These are phyloP conservation scores for Umbelopsis vinacea DNA, from an alignment of 192 early-diverging fungal genomes.

Conservation along the genomic window DNA sequence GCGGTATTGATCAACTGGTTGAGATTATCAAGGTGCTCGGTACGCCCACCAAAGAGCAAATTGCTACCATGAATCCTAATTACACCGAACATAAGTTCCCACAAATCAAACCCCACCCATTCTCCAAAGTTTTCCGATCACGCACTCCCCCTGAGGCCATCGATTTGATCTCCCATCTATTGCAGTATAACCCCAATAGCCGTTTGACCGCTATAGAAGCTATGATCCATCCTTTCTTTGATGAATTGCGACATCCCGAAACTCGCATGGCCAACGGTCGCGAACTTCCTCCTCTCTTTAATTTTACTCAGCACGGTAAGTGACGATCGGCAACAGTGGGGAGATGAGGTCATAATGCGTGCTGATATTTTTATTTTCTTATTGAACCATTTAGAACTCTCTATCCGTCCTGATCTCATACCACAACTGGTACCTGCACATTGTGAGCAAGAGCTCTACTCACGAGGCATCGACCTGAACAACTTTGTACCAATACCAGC, in stretches of 20 bases:
- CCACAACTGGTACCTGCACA: constrained; percentile 83
- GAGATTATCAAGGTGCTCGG: constrained; percentile 99
- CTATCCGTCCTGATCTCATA: constrained; percentile 84
- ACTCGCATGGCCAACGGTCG: constrained; percentile 83
- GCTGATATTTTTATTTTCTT: too few relatives aligned
- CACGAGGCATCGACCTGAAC: constrained; percentile 37
- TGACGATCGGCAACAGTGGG: background rate
- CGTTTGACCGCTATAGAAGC: constrained; percentile 89
- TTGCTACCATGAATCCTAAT: constrained; percentile 96
- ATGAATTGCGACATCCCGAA: constrained; percentile 88
- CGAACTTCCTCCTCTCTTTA: constrained; percentile 88
- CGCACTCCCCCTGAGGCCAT: constrained; percentile 85
- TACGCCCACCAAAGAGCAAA: constrained; percentile 95
- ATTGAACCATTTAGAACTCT: constrained; percentile 69
- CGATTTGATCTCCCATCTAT: constrained; percentile 80
- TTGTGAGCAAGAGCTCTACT: constrained; percentile 50
- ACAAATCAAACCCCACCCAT: constrained; percentile 93
- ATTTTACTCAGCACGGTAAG: constrained; percentile 81
- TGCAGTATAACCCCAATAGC: constrained; percentile 89
- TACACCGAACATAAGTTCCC: constrained; percentile 99
- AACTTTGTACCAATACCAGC: constrained; percentile 68
- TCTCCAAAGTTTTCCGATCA: constrained; percentile 88
- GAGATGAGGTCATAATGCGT: too few relatives aligned
- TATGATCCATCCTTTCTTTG: constrained; percentile 95
- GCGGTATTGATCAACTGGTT: constrained; percentile 97